Conservation (phyloP, 1,139 yeast species). For the Kodamaea suecica region DNA sequence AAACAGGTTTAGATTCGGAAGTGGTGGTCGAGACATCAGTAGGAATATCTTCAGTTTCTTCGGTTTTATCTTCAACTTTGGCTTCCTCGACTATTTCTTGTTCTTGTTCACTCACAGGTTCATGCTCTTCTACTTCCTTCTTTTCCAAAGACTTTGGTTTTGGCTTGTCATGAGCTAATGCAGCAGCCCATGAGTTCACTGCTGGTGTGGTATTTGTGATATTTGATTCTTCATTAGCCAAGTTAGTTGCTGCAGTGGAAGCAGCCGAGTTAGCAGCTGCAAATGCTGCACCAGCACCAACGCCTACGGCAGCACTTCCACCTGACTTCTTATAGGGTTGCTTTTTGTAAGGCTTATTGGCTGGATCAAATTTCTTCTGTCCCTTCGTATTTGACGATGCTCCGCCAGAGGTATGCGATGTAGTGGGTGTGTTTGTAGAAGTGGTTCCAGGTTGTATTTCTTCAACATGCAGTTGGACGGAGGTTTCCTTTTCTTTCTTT, state of each 20-base stretch:
- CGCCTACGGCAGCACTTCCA: constrained; percentile 1
- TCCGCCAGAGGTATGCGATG: constrained; percentile 7
- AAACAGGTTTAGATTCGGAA: constrained; percentile 19
- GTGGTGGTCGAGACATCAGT: constrained; percentile 4
- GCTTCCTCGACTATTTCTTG: constrained; percentile 10
- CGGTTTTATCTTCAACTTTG: constrained; percentile 7
- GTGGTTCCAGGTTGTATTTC: constrained; percentile 3
- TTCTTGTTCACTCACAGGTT: constrained; percentile 14
- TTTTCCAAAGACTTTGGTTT: constrained; percentile 29
- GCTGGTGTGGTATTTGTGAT: constrained; percentile 17
- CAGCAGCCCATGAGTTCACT: constrained; percentile 51
- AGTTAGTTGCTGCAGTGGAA: constrained; percentile 7
- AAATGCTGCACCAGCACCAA: not conserved
- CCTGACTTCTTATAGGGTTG: constrained; percentile 9
- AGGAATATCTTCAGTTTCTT: constrained; percentile 11
- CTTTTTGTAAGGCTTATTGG: constrained; percentile 11
- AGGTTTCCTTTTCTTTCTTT: constrained; percentile 29
- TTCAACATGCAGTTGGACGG: constrained; percentile 5
- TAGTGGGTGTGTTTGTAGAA: constrained; percentile 1
- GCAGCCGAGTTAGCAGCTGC: not conserved
- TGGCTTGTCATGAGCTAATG: constrained; percentile 40
- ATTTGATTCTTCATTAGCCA: constrained; percentile 3
- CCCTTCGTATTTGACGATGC: constrained; percentile 11
- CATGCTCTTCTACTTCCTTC: constrained; percentile 4
- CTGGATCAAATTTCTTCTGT: constrained; percentile 10